phyloP scores from a whole-genome alignment of 129 eudicot genomes.

The Calendula officinalis region DNA sequence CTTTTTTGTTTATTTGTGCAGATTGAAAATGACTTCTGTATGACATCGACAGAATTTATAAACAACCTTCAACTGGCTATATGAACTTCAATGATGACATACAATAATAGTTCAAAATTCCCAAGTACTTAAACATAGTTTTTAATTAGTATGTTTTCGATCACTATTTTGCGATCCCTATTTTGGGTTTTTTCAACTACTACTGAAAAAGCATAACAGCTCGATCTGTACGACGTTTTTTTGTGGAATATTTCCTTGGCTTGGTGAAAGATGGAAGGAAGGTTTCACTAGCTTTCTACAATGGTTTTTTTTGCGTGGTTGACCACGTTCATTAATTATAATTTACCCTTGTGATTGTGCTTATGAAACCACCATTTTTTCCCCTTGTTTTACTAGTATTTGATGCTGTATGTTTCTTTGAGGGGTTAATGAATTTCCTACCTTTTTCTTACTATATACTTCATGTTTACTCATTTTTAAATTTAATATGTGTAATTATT shows the following conservation, averaged over 20 bases:
- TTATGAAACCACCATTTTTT: not conserved
- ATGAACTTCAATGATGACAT: not conserved
- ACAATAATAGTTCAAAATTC: not conserved
- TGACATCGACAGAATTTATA: slow-evolving; percentile 31
- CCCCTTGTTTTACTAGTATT: slow-evolving; percentile 13
- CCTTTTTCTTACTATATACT: too few species aligned
- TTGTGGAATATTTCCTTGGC: not conserved
- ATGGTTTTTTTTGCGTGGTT: slow-evolving; percentile 20
- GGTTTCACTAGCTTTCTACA: not conserved
- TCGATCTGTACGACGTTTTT: not conserved
- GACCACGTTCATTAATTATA: not conserved
- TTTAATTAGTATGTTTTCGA: not conserved
- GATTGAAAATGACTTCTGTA: slow-evolving; percentile 29
- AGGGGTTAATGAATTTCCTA: not conserved
- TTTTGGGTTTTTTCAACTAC: slow-evolving; percentile 24
- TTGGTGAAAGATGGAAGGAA: not conserved
- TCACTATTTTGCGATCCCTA: slow-evolving; percentile 15
- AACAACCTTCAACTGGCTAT: slow-evolving; percentile 26
- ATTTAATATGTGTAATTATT: too few species aligned
- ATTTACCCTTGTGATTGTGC: slow-evolving; percentile 21
- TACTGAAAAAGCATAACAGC: slow-evolving; percentile 17
- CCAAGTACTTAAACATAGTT: not conserved
- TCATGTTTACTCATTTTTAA: too few species aligned
- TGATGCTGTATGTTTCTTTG: slow-evolving; percentile 2
- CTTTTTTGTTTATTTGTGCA: slow-evolving; percentile 10